Evolutionary conservation across 2,329 filamentous ascomycete genomes (phyloP).

Genomic region (Fusarium sambucinum): DNA sequence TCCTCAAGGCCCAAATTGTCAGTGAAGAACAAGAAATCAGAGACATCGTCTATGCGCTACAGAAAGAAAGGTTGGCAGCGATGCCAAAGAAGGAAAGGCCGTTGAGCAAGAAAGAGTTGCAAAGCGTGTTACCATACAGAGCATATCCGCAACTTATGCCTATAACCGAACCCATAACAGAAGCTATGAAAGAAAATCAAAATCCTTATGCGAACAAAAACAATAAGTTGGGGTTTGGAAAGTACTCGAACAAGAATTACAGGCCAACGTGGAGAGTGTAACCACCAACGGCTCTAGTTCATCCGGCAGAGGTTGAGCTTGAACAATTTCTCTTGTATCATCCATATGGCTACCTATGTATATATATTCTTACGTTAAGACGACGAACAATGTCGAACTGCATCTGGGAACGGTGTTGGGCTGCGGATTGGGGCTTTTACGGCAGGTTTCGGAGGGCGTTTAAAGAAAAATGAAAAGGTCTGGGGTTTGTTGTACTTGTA

Average conservation of each 20-base stretch:
- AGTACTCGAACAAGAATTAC: conserved; percentile 38
- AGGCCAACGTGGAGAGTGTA: conserved; percentile 47
- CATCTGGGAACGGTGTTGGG: conserved; percentile 35
- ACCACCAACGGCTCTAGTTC: background rate
- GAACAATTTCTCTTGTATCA: conserved; percentile 29
- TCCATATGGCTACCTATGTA: conserved; percentile 17
- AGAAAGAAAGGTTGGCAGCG: conserved; percentile 51
- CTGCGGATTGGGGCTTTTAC: conserved; percentile 2
- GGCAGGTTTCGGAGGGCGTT: conserved; percentile 22
- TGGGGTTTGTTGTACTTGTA: conserved; percentile 4
- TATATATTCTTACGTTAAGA: conserved; percentile 13
- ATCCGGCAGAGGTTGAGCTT: background rate
- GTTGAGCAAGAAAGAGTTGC: conserved; percentile 45
- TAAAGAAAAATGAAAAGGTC: conserved; percentile 10
- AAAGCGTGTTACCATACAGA: conserved; percentile 54
- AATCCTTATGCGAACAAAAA: conserved; percentile 40
- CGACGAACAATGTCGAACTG: conserved; percentile 24
- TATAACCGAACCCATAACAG: conserved; percentile 54
- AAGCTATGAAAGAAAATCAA: conserved; percentile 48
- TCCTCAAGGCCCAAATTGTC: conserved; percentile 87
- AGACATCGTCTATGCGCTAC: conserved; percentile 74
- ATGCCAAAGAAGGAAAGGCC: conserved; percentile 43
- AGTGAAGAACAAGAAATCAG: conserved; percentile 78
- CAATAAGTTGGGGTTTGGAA: conserved; percentile 46
- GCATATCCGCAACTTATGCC: conserved; percentile 52